Evolutionary conservation across 2,329 filamentous ascomycete species (phyloP).

Genomic region (Botrytis hyacinthi): DNA sequence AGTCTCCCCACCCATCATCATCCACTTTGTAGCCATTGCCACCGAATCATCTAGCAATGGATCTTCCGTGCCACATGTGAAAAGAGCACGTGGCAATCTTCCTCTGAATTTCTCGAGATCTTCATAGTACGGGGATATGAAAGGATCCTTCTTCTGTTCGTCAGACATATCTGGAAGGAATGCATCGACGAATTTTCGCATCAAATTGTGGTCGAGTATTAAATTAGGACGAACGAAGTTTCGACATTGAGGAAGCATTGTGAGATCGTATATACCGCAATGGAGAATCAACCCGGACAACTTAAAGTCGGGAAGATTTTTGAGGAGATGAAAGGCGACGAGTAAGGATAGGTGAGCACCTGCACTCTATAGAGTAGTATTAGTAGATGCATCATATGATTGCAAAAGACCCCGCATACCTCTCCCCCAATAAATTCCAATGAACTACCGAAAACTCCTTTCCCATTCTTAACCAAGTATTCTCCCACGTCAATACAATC

Average conservation of each 20-base stretch:
- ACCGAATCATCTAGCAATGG: constrained; percentile 52
- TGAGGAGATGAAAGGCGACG: constrained; percentile 48
- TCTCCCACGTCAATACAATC: constrained; percentile 58
- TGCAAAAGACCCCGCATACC: constrained; percentile 29
- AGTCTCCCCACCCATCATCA: constrained; percentile 49
- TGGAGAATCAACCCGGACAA: constrained; percentile 52
- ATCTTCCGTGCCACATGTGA: constrained; percentile 55
- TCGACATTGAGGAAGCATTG: constrained; percentile 43
- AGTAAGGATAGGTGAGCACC: constrained; percentile 51
- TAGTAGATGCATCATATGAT: not conserved
- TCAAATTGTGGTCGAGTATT: constrained; percentile 47
- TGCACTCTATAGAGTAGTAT: constrained; percentile 42
- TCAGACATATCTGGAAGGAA: constrained; percentile 45
- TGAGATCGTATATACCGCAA: constrained; percentile 52
- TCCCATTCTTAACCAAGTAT: constrained; percentile 50
- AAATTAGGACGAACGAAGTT: constrained; percentile 26
- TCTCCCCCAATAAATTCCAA: constrained; percentile 49
- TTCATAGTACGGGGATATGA: constrained; percentile 51
- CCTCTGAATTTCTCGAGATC: constrained; percentile 41
- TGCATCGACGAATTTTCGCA: constrained; percentile 47
- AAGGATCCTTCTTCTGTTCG: constrained; percentile 45
- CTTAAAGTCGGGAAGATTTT: constrained; percentile 40
- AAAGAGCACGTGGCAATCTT: constrained; percentile 52
- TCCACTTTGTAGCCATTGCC: constrained; percentile 55
- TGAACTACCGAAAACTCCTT: constrained; percentile 43